Evolutionary conservation across 345 rosid genomes (phyloP), one percentile per base, ranked within the genome.

Genomic region (Aquilaria malaccensis): DNA sequence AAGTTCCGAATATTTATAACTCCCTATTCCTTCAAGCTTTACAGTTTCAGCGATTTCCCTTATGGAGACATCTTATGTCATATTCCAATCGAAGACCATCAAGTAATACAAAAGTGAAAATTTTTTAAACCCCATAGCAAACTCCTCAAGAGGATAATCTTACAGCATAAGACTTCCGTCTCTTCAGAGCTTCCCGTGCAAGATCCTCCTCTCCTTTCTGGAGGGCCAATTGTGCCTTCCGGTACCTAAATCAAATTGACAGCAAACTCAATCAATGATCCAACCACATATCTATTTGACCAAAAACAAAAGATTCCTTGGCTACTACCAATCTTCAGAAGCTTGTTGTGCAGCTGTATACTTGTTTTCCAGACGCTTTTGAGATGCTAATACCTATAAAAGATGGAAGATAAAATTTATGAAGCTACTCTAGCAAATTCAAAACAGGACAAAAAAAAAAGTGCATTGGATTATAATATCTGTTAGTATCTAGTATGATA

Each of bases 111-210:
- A 11, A 50, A 56, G 30, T 45, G 30, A 5, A 33, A 52, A 59
- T 22, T 22, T 0, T 22, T 22, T 22, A 22, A 22, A 22, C 22
- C 22, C 22, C 22, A 22, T 22, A 37, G 43, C 43, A 37, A 37
- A 9, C 43, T 9, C 43, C 7, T 37, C 7, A 9, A 37, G 7
- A 37, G 43, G 5, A 37, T 37, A 37, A 37, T 37, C 43, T 37
- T 77, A 87, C 95, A 32, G 87, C 79, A 81, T 64, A 79, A 52
- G 91, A 78, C 72, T 87, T 87, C 22, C 95, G 88, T 67, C 95
- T 79, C 77, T 87, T 87, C 33, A 87, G 86, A 49, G 91, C 91
- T 75, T 85, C 95, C 51, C 95, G 89, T 62, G 95, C 95, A 59
- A 87, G 91, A 80, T 83, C 91, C 75, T 87, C 95, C 48, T 87